A percentile compares a stretch with the other conserved stretches of the same genome.
Conservation (phyloP, 208 protist species). For the Naegleria lovaniensis region DNA sequence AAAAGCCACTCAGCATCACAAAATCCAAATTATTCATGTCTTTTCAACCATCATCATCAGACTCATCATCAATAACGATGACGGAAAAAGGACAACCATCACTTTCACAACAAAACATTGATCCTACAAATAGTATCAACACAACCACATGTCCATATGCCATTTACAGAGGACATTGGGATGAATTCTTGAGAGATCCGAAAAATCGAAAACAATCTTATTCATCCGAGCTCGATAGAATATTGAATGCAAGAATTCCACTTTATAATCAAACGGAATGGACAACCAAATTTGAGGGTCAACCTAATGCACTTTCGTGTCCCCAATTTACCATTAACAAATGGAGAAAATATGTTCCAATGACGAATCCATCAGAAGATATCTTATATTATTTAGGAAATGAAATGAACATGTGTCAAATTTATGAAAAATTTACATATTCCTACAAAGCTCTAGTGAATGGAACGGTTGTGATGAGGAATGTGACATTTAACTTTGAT, state of each 20-base stretch:
- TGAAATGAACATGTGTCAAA: neutral
- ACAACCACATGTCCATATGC: neutral
- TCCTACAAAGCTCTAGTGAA: neutral
- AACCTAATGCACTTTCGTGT: neutral
- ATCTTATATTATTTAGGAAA: neutral
- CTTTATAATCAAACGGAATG: neutral
- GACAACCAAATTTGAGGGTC: neutral
- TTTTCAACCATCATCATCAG: too few relatives aligned
- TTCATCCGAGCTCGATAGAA: neutral
- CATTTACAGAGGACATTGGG: neutral
- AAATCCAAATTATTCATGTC: too few relatives aligned
- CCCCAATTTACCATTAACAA: neutral
- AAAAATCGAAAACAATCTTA: neutral
- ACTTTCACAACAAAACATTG: too few relatives aligned
- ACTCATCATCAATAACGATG: too few relatives aligned
- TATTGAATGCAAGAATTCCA: neutral
- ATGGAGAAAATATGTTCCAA: neutral
- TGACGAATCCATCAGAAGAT: neutral
- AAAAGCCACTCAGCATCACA: too few relatives aligned
- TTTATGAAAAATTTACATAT: neutral
- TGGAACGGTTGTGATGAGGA: neutral
- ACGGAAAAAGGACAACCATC: too few relatives aligned
- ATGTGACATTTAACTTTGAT: neutral
- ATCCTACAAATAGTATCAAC: too few relatives aligned
- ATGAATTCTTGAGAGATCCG: neutral